Base-by-base conservation (phyloP, 805 yeast genomes). In the Monosporozyma yasuniensis region DNA sequence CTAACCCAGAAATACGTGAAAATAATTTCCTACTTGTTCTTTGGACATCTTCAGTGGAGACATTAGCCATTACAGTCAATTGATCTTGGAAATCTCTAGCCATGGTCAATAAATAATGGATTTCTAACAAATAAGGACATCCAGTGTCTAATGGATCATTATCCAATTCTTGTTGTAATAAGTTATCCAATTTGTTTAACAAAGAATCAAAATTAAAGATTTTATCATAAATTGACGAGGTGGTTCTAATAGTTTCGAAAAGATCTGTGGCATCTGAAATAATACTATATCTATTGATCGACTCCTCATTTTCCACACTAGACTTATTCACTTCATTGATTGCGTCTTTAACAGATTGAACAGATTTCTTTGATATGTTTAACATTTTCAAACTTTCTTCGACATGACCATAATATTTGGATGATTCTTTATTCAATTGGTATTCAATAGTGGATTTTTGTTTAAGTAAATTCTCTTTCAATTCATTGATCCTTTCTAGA, bases 11-110 rank as follows among this genome's bases (percentile, higher is more conserved):
- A 12, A 60, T 44, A 23, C 55, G 56, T 5, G 54, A 43, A 57
- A 74, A 60, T 41, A 69, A 48, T 54, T 78, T 78, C 37, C 66
- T 63, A n/a, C 85, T 77, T 7, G 87, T 83, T 39, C 83, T 73
- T 55, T 79, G 76, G 14, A 83, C 79, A 63, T 90, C 96, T 30
- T 78, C 81, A 1, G 81, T 70, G 1, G 78, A 69, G 9, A 68
- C 64, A 54, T 53, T 70, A 30, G 86, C 74, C 65, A 84, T 74
- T n/a, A 66, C 68, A 50, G 73, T 73, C 48, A 90, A 74, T 61
- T 83, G 85, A 55, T 91, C 97, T 54, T 76, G 79, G 56, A 90
- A 80, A 65, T 88, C 91, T 47, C 95, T 74, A 18, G 87, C 78
- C 59, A 77, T 77, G 44, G 81, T 83, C 51, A 91, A 72, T 52